Conservation (phyloP, 106 monocot species). For the Dendrobium officinale region DNA sequence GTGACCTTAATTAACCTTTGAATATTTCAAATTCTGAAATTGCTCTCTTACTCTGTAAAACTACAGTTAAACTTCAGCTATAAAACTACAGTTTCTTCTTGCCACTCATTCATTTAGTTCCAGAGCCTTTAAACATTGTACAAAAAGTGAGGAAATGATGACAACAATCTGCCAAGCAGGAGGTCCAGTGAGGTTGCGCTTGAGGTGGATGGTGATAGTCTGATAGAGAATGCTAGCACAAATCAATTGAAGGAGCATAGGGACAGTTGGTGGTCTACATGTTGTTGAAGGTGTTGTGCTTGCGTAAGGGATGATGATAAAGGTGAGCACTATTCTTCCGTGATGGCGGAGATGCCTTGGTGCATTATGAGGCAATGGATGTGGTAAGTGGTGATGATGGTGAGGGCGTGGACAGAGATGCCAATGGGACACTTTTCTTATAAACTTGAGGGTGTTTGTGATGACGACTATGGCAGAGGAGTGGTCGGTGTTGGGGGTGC, state of each 20-base stretch:
- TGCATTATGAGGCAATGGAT: background rate
- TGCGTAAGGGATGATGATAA: background rate
- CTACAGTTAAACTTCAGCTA: background rate
- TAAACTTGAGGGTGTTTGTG: background rate
- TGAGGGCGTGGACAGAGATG: background rate
- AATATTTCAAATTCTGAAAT: background rate
- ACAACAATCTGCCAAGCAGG: background rate
- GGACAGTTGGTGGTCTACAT: background rate
- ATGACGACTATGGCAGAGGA: background rate
- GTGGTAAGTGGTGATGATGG: background rate
- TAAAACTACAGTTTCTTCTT: background rate
- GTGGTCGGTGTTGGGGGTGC: background rate
- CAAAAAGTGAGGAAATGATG: background rate
- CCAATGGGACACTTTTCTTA: background rate
- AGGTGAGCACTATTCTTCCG: background rate
- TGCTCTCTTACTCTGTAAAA: background rate
- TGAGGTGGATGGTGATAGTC: background rate
- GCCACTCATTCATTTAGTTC: background rate
- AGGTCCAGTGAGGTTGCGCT: background rate
- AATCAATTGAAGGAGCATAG: background rate
- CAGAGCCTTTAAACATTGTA: background rate
- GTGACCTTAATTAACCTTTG: background rate
- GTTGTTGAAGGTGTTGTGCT: background rate
- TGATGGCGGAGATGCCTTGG: background rate
- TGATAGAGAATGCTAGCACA: background rate